Base-by-base conservation (phyloP, 164 flowering plant genomes). In the Annona cherimola region DNA sequence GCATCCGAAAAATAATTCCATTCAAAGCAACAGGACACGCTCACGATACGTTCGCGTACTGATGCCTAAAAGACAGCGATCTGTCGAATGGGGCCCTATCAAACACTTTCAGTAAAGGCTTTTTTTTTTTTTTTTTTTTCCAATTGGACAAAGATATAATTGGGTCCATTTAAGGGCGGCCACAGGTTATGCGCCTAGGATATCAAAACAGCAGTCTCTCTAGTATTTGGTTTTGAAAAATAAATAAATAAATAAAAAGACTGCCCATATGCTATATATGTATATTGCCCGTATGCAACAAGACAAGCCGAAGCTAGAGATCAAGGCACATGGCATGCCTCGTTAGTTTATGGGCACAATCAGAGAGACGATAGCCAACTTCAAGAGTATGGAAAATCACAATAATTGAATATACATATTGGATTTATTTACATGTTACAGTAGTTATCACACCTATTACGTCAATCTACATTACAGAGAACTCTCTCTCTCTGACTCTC, bases 351-450 rank as follows among this genome's bases (percentile, higher is more conserved):
- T 9, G 16, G 41, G 4, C 40, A 35, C 3, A 63, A 16, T 35
- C 43, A 14, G 67, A 5, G 41, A 4, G 16, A 64, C 4, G 45
- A 7, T 14, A 64, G 57, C 9, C 4, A 50, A 4, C 4, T 45
- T 64, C 19, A 11, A 67, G 11, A 71, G 45, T 74, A 45, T 62
- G 74, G 70, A 68, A 78, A 74, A 68, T 80, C 67, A 74, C 35
- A 73, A 81, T 83, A 71, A 84, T 83, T 81, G 79, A 78, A 82
- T 83, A 61, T 86, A 83, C 83, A 81, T 61, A 66, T 69, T 46
- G 66, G 79, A 70, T 64, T 68, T 84, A 83, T 86, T 45, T 87
- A 89, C 93, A 89, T 65, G 82, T 86, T 87, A 84, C 84, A 77
- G 57, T 5, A 63, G 64, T 40, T 64, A 79, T 73, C 62, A 8